These are phyloP conservation scores for Aspergillus calidoustus DNA, from an alignment of 2,329 filamentous ascomycete genomes.

Conservation along the genomic window DNA sequence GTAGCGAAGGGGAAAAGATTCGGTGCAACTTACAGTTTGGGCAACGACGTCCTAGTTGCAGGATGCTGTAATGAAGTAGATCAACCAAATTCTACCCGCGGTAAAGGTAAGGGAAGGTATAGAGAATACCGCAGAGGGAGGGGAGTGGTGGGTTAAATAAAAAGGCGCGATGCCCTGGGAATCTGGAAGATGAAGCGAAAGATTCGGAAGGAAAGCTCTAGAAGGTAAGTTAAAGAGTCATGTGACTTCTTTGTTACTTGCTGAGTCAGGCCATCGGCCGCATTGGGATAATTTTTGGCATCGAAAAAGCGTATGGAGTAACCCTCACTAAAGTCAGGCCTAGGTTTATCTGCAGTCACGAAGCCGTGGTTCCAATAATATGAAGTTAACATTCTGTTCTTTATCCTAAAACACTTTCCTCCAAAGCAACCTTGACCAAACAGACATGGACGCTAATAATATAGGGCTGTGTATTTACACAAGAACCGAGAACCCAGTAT, in stretches of 20 bases:
- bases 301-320: too few relatives aligned
- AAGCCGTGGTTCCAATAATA: too few relatives aligned
- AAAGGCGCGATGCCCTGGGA: neutral
- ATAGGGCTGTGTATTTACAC: neutral
- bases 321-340: too few relatives aligned
- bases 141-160: conserved; percentile 24
- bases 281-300: neutral
- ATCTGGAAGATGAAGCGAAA: conserved; percentile 22
- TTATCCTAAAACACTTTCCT: neutral
- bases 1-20: neutral
- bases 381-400: too few relatives aligned
- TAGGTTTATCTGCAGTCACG: too few relatives aligned
- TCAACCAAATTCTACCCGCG: conserved; percentile 25
- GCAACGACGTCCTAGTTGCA: conserved; percentile 11
- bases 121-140: conserved; percentile 22
- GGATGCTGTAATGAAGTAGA: conserved; percentile 27
- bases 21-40: conserved; percentile 27
- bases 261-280: neutral
- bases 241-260: conserved; percentile 27
- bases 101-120: conserved; percentile 18
- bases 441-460: neutral
- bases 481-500: neutral
- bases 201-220: conserved; percentile 45
- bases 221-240: conserved; percentile 28
- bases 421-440: neutral